Evolutionary conservation across 1,139 yeast genomes (phyloP), one percentile per base, ranked within the genome.

Genomic region (Blastobotrys petasosporus): DNA sequence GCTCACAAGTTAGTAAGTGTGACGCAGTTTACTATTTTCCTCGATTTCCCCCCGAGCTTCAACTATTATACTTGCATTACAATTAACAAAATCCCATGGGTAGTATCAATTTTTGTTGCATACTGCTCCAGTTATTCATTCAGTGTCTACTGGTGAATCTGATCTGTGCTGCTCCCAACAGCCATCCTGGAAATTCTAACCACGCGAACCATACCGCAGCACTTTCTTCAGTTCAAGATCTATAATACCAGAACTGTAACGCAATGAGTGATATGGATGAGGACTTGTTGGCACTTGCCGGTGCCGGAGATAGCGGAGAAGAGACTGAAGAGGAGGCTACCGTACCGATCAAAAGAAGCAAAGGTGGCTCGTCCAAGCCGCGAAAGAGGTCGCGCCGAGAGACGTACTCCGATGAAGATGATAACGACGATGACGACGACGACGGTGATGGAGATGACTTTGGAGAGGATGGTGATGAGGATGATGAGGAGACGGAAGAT

Each of bases 201-300:
- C 25, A 20, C 25, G n/a, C n/a, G n/a, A n/a, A n/a, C n/a, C n/a
- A n/a, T n/a, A n/a, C n/a, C n/a, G n/a, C 25, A 7, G 7, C 25
- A 7, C 7, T 4, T 7, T 20, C 25, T 20, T 4, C 25, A 20
- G 7, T 4, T 20, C 4, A 20, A 20, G 25, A 20, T 7, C 7
- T 20, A 20, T 4, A 40, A 12, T 6, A 10, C 10, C 34, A 3
- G 15, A 5, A 30, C 13, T 10, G 17, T 32, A 32, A 16, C 37
- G 42, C 34, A 7, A 61, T 61, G 64, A 58, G 65, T 28, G 65
- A 63, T 37, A 39, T 56, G 25, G 69, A 65, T 48, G 96, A 87
- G 62, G 96, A 87, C 73, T 78, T 87, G 67, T 76, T 88, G 63
- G 96, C 95, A 6, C 76, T 88, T 55, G 97, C 96, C 32, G 95